Conservation (phyloP, 2,329 filamentous ascomycete species). For the Aspergillus thermomutatus region DNA sequence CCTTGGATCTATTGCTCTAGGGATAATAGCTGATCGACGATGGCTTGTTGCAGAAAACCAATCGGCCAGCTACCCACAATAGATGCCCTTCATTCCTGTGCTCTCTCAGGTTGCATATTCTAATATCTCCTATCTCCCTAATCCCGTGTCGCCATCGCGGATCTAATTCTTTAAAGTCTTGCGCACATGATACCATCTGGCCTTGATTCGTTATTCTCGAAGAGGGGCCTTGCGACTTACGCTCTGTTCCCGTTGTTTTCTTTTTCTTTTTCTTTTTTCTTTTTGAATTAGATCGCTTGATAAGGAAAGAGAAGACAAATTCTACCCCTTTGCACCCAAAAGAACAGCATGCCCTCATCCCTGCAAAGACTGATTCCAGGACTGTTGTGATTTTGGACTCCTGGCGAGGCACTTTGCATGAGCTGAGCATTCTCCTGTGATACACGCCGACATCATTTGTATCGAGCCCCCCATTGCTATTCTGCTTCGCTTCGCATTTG, state of each 20-base stretch:
- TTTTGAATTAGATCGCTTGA: constrained; percentile 24
- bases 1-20: constrained; percentile 19
- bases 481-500: constrained; percentile 12
- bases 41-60: constrained; percentile 34
- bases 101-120: constrained; percentile 24
- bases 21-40: constrained; percentile 29
- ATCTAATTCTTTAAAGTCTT: constrained; percentile 30
- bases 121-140: constrained; percentile 34
- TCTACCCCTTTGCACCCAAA: constrained; percentile 8
- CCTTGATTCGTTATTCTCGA: constrained; percentile 26
- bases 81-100: constrained; percentile 25
- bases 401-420: constrained; percentile 21
- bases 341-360: not conserved
- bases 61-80: constrained; percentile 36
- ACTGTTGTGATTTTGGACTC: constrained; percentile 16
- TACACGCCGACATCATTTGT: constrained; percentile 13
- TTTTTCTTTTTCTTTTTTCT: constrained; percentile 11
- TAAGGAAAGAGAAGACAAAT: constrained; percentile 17
- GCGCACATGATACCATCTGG: constrained; percentile 37
- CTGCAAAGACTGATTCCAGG: constrained; percentile 14
- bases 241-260: constrained; percentile 18
- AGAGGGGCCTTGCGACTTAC: constrained; percentile 29
- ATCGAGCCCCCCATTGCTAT: constrained; percentile 18
- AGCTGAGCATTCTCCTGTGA: constrained; percentile 17
- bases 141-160: constrained; percentile 29